Evolutionary conservation across 768 basidiomycete species (phyloP), one percentile per base, ranked within the genome.

Genomic region (Phlegmacium glaucopus): DNA sequence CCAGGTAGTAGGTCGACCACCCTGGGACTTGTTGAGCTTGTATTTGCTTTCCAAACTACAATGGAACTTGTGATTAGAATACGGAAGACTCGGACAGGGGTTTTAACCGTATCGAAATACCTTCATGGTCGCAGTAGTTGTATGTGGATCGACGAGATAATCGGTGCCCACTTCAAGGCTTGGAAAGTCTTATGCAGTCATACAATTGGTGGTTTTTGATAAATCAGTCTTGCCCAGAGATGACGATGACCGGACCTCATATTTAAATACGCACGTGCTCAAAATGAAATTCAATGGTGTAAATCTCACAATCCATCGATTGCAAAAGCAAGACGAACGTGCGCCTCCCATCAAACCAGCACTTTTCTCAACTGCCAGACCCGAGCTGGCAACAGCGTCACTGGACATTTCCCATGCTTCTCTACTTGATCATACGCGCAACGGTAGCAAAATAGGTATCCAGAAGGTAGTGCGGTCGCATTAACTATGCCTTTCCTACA

Each of bases 11-110:
- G 36, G 75, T 65, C 25, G 90, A 91, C 95, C 95, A 99, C 72
- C 94, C 95, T 43, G 95, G 94, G 45, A 97, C 85, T 73, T 96
- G 93, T 65, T 95, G 89, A 26, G 88, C 83, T 67, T 93, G 94
- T 52, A 99, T 93, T 51, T 92, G 88, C 75, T 99, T 99, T 59
- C 96, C 96, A 68, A 99, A 99, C 94, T 98, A 62, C n/a, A 38
- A 11, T 40, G 35, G n/a, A n/a, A 40, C 39, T 44, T 18, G n/a
- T 26, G 47, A 29, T 44, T 54, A 50, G 48, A 30, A 51, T 43
- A 45, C 26, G 39, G 25, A 45, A 36, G 45, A n/a, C n/a, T n/a
- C n/a, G n/a, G n/a, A 9, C 43, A 22, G 40, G 37, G 38, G 47
- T 44, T 17, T 26, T 29, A 43, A 26, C 49, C 44, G 42, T 42